These are phyloP conservation scores for Podaxis rugospora DNA, from an alignment of 768 basidiomycete species.

Conservation along the genomic window DNA sequence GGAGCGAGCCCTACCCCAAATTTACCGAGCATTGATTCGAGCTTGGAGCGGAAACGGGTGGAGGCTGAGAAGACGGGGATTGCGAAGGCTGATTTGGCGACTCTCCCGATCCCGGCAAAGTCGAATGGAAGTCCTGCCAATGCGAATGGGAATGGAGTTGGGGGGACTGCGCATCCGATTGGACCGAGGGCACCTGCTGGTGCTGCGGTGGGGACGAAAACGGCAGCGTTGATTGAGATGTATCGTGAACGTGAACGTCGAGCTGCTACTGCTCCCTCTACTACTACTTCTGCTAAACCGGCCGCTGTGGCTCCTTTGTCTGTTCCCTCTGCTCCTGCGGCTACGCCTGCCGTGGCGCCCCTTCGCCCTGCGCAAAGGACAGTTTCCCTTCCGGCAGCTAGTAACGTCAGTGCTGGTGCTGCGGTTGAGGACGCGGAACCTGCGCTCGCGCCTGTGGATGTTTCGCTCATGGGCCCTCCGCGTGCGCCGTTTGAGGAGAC, in stretches of 20 bases:
- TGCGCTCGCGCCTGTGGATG: background rate
- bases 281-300: constrained; percentile 25
- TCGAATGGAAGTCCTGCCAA: background rate
- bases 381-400: background rate
- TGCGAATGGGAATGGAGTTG: background rate
- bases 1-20: background rate
- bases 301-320: constrained; percentile 35
- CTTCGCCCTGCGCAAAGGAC: constrained; percentile 20
- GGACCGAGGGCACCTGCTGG: constrained; percentile 11
- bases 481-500: constrained; percentile 35
- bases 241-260: constrained; percentile 70
- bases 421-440: background rate
- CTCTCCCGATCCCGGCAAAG: background rate
- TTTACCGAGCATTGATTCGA: background rate
- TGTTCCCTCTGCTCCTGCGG: constrained; percentile 24
- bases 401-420: background rate
- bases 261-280: constrained; percentile 20
- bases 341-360: constrained; percentile 20
- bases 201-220: constrained; percentile 38
- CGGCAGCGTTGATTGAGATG: constrained; percentile 80
- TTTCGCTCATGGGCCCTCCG: constrained; percentile 17
- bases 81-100: background rate
- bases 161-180: constrained; percentile 21
- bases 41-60: background rate
- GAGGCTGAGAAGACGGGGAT: background rate